These are phyloP conservation scores for Fusarium subglutinans DNA, from an alignment of 2,329 filamentous ascomycete species.

Conservation along the genomic window DNA sequence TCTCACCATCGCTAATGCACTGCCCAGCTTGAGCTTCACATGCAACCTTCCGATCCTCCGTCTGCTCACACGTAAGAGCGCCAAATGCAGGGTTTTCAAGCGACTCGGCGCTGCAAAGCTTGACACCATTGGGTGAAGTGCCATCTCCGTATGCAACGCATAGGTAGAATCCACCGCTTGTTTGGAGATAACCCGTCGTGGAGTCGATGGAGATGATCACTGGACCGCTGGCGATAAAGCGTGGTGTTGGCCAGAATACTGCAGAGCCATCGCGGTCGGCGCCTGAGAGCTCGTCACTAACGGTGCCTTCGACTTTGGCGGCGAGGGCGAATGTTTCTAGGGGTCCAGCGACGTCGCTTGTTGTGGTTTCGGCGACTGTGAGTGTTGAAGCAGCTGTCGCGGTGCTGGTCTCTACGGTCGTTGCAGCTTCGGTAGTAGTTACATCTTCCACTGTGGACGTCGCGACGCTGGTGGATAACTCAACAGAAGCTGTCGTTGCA, in stretches of 20 bases:
- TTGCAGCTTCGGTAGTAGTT: accelerated
- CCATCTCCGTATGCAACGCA: background rate
- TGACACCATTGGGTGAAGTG: background rate
- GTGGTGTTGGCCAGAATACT: background rate
- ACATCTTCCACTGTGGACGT: background rate
- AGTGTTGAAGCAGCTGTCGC: background rate
- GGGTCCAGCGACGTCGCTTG: background rate
- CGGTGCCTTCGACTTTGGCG: background rate
- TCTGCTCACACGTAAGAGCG: background rate
- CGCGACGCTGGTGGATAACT: background rate
- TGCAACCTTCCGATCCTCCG: background rate
- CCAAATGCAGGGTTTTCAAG: background rate
- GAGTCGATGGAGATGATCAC: background rate
- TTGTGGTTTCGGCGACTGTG: background rate
- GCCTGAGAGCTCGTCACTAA: background rate
- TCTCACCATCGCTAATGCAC: background rate
- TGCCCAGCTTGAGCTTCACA: background rate
- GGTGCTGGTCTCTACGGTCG: background rate
- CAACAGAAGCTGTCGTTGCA: background rate
- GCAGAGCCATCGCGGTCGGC: accelerated
- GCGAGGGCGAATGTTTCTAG: background rate
- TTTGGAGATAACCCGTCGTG: background rate
- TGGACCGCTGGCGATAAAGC: background rate
- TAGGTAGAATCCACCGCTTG: background rate
- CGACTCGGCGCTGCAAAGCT: background rate